phyloP scores from a whole-genome alignment of 1,139 yeast genomes.

The Hemisphaericaspora xylanilytica region DNA sequence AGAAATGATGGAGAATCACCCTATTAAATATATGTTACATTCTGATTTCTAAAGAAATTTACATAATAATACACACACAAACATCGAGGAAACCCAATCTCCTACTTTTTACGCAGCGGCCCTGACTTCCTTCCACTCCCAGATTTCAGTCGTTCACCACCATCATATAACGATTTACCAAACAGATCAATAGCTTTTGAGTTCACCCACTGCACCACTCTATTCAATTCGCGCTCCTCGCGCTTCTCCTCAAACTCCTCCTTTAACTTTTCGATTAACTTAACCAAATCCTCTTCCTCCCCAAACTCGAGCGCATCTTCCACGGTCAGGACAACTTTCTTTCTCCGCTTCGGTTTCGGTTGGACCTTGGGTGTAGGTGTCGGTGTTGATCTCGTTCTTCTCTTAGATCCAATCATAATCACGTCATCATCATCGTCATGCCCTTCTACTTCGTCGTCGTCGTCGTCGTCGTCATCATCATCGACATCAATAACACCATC shows the following conservation, averaged over 20 bases:
- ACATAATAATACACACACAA: conserved; percentile 1
- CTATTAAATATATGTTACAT: too few relatives aligned
- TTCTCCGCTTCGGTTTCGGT: conserved; percentile 20
- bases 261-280: conserved; percentile 25
- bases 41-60: too few relatives aligned
- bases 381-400: conserved; percentile 19
- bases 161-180: conserved; percentile 58
- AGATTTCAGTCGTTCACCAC: conserved; percentile 39
- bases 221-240: conserved; percentile 38
- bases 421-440: conserved; percentile 23
- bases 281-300: conserved; percentile 28
- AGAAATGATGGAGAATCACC: too few relatives aligned
- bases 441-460: conserved; percentile 6
- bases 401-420: conserved; percentile 25
- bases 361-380: too few relatives aligned
- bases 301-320: conserved; percentile 32
- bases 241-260: conserved; percentile 29
- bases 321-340: conserved; percentile 19
- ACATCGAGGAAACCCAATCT: too few relatives aligned
- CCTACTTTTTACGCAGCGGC: conserved; percentile 2
- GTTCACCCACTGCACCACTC: conserved; percentile 63
- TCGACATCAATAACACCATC: conserved; percentile 10
- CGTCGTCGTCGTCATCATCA: conserved; percentile 11
- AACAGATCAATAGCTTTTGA: conserved; percentile 50
- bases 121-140: conserved; percentile 1